Conservation (phyloP, 2,329 filamentous ascomycete species). For the Cladophialophora bantiana region DNA sequence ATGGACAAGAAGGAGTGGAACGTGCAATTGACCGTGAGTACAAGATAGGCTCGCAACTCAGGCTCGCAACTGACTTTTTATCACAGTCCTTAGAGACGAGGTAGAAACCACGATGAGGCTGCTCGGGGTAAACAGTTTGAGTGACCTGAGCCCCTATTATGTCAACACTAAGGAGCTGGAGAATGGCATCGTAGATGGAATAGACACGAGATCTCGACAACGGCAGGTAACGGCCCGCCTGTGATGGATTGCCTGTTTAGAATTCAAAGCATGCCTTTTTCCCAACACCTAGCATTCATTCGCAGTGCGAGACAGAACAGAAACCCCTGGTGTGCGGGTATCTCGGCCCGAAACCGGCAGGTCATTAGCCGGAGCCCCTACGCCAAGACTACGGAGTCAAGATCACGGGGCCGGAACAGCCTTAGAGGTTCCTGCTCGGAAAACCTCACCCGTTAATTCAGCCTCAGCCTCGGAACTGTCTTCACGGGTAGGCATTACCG, state of each 20-base stretch:
- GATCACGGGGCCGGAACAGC: neutral
- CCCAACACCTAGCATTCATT: no score
- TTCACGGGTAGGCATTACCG: neutral
- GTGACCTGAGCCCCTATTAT: conserved; percentile 51
- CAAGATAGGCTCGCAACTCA: neutral
- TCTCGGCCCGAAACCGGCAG: neutral
- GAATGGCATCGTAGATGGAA: conserved; percentile 13
- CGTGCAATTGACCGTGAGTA: conserved; percentile 51
- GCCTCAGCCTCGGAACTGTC: neutral
- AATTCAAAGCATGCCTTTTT: neutral
- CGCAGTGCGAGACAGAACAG: no score
- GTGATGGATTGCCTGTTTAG: neutral
- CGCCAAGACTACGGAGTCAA: neutral
- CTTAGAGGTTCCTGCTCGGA: neutral
- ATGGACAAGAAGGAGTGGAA: conserved; percentile 61
- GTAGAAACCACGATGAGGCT: conserved; percentile 57
- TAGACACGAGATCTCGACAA: neutral
- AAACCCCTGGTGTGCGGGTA: neutral
- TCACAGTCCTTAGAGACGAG: conserved; percentile 45
- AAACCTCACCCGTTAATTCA: neutral
- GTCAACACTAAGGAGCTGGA: conserved; percentile 51
- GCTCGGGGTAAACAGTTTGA: conserved; percentile 53
- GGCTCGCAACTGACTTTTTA: neutral
- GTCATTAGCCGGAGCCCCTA: neutral
- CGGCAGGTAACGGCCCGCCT: neutral